Evolutionary conservation across 805 yeast species (phyloP).

Genomic region (Lachancea lanzarotensis): DNA sequence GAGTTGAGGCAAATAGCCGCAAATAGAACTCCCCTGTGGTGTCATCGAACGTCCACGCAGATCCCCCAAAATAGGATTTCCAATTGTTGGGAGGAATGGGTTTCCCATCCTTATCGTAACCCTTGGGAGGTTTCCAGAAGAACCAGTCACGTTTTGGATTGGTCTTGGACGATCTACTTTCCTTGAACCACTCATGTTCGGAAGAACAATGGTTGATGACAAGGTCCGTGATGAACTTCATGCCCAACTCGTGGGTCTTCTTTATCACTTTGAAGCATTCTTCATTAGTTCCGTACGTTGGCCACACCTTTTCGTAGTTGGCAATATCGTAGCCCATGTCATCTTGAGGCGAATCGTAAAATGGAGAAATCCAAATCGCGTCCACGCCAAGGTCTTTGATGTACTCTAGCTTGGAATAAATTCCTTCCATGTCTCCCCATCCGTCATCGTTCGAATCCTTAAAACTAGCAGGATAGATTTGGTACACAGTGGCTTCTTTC

Average conservation of each 20-base stretch:
- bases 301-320: conserved; percentile 46
- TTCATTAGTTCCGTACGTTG: conserved; percentile 47
- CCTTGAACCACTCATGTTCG: conserved; percentile 53
- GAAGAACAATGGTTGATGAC: conserved; percentile 53
- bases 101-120: conserved; percentile 40
- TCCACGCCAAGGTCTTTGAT: conserved; percentile 44
- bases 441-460: conserved; percentile 57
- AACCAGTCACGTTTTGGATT: conserved; percentile 58
- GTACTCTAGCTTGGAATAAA: conserved; percentile 45
- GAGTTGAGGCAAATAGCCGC: conserved; percentile 46
- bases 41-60: conserved; percentile 54
- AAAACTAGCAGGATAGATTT: conserved; percentile 56
- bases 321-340: conserved; percentile 61
- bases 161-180: conserved; percentile 43
- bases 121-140: conserved; percentile 47
- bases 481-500: conserved; percentile 51
- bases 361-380: conserved; percentile 51
- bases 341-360: conserved; percentile 51
- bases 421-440: conserved; percentile 51
- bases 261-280: conserved; percentile 45
- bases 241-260: conserved; percentile 43
- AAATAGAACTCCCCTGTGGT: conserved; percentile 48
- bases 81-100: conserved; percentile 55
- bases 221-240: conserved; percentile 47
- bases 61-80: conserved; percentile 45